phyloP scores from a whole-genome alignment of 805 yeast species.

The Torulaspora microellipsoides region DNA sequence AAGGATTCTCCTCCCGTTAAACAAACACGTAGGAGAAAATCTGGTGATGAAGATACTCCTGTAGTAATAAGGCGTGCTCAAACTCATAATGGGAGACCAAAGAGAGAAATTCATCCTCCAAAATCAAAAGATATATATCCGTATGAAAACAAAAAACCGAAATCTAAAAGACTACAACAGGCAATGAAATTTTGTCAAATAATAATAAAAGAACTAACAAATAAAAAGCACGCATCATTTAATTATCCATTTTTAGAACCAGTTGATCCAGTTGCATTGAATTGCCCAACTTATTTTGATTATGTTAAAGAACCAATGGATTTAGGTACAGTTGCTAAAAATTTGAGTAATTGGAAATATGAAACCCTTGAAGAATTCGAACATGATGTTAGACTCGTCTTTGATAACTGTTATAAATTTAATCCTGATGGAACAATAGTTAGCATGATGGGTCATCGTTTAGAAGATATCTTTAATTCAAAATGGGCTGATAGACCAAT shows the following conservation, averaged over 20 bases:
- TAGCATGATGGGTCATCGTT: conserved; percentile 87
- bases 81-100: conserved; percentile 78
- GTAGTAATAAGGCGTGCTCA: conserved; percentile 66
- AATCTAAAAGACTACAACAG: conserved; percentile 85
- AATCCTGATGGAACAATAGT: conserved; percentile 98
- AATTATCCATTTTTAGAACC: conserved; percentile 91
- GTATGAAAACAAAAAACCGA: conserved; percentile 69
- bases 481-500: conserved; percentile 85
- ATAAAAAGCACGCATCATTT: conserved; percentile 78
- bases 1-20: conserved; percentile 38
- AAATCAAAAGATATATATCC: conserved; percentile 84
- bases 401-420: conserved; percentile 83
- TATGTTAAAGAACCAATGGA: conserved; percentile 94
- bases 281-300: conserved; percentile 85
- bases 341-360: conserved; percentile 80
- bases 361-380: conserved; percentile 87
- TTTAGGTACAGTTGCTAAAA: conserved; percentile 74
- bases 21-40: conserved; percentile 28
- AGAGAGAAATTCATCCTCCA: conserved; percentile 95
- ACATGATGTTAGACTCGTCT: conserved; percentile 73
- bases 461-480: conserved; percentile 80
- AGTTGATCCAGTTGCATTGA: conserved; percentile 91
- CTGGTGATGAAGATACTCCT: conserved; percentile 33
- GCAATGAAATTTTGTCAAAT: conserved; percentile 83
- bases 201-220: conserved; percentile 72